Base-by-base conservation (phyloP, 78 protist species). In the Guillardia theta region DNA sequence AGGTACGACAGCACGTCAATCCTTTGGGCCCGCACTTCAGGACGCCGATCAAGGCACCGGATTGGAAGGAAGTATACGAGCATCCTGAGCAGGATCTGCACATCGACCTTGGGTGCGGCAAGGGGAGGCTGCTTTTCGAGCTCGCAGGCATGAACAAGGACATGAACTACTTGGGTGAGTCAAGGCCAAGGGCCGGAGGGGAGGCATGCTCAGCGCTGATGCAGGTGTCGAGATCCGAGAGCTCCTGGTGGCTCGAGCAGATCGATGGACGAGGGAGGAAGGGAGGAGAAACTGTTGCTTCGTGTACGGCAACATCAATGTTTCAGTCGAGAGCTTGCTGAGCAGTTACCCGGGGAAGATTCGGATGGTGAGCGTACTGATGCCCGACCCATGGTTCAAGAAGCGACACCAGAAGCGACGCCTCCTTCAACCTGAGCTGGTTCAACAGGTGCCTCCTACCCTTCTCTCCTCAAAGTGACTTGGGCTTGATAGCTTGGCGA, bases 341-440 rank as follows among this genome's bases (percentile, higher is more conserved):
- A 5, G 41, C 64, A n/a, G 53, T 64, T 90, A 58, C 36, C 88
- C 22, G 18, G 77, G 77, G 27, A 19, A 10, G 53, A n/a, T 78
- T 22, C 43, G 44, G 50, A 46, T 78, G 50, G 90, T 78, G 21
- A 22, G 46, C 48, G 77, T 58, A n/a, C 90, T 64, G 62, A 70
- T 93, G 92, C 95, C 95, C 33, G 95, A 93, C 92, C 95, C 95
- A 37, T 93, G 95, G 95, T 54, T 50, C 95, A 93, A 93, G 77
- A 9, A 0, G 21, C 5, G 46, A 39, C 95, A 93, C 70, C 19
- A 93, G 45, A 93, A 93, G 95, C 95, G 95, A 37, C 92, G 95
- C 53, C 36, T 78, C 44, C 45, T 93, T 27, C 90, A 93, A 76
- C 93, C 92, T 12, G 93, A 21, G 48, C 95, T 93, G n/a, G 92